phyloP scores from a whole-genome alignment of 176 grass and related monocot species.

The Zea mays region DNA sequence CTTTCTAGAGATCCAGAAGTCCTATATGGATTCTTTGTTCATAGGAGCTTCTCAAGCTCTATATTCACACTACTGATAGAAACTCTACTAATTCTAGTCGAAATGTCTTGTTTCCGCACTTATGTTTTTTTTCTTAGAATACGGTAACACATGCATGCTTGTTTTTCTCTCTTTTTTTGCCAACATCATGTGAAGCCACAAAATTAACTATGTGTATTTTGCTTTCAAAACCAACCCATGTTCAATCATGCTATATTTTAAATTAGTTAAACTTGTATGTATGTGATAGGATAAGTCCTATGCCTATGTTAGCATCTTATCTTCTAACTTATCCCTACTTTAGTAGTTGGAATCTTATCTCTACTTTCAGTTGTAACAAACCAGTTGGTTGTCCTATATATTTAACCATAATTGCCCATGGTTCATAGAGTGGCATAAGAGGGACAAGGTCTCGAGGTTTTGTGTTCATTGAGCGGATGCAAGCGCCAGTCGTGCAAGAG shows the following conservation, averaged over 20 bases:
- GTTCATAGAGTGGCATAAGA: no score
- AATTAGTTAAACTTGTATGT: slow-evolving; percentile 1
- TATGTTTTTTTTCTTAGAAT: slow-evolving; percentile 4
- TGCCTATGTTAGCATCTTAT: no score
- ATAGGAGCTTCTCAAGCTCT: slow-evolving; percentile 21
- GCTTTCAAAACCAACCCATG: background rate
- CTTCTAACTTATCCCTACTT: no score
- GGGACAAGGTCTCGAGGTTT: no score
- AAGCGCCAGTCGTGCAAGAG: no score
- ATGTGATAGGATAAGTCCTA: no score
- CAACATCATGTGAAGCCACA: slow-evolving; percentile 6
- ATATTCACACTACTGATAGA: background rate
- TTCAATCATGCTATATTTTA: slow-evolving; percentile 13
- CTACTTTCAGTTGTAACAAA: no score
- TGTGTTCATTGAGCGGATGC: no score
- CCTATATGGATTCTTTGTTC: slow-evolving; percentile 7
- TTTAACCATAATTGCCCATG: no score
- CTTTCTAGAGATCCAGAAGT: background rate
- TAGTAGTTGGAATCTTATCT: no score
- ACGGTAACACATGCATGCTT: background rate
- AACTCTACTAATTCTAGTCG: slow-evolving; percentile 9
- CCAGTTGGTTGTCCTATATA: no score
- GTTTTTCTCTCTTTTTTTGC: background rate
- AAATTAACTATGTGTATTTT: background rate
- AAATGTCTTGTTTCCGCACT: background rate